phyloP scores from a whole-genome alignment of 345 rosid genomes.

The Citrus sinensis region DNA sequence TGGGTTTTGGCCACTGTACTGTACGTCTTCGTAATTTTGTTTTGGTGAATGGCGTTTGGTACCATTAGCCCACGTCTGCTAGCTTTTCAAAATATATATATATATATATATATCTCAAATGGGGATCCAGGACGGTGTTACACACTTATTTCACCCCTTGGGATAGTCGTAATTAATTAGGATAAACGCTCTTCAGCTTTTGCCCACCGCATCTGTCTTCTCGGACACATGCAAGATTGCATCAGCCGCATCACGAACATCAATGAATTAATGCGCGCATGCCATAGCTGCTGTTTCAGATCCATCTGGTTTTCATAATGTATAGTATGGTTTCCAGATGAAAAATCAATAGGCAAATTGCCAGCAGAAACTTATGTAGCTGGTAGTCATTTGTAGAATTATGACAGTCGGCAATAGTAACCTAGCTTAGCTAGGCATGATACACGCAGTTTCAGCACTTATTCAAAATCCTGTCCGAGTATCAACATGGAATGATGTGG shows the following conservation, averaged over 20 bases:
- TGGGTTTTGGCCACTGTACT: not conserved
- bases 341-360: not conserved
- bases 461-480: not conserved
- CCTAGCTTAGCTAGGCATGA: not conserved
- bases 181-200: conserved; percentile 37
- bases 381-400: not conserved
- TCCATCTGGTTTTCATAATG: conserved; percentile 25
- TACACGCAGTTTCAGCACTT: not conserved
- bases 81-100: not conserved
- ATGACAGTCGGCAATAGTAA: not conserved
- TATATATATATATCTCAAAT: too few relatives aligned
- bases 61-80: not conserved
- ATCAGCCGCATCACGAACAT: conserved; percentile 44
- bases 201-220: conserved; percentile 40
- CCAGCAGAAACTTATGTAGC: too few relatives aligned
- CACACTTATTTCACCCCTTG: conserved; percentile 28
- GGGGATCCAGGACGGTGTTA: too few relatives aligned
- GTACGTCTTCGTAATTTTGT: not conserved
- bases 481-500: not conserved
- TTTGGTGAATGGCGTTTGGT: not conserved
- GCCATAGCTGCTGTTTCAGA: conserved; percentile 27
- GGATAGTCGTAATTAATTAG: conserved; percentile 30
- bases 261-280: conserved; percentile 29
- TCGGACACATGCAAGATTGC: conserved; percentile 44
- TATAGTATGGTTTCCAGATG: too few relatives aligned